Evolutionary conservation across 2,329 filamentous ascomycete species (phyloP), one percentile per base, ranked within the genome.

Genomic region (Zelopaecilomyces penicillatus): DNA sequence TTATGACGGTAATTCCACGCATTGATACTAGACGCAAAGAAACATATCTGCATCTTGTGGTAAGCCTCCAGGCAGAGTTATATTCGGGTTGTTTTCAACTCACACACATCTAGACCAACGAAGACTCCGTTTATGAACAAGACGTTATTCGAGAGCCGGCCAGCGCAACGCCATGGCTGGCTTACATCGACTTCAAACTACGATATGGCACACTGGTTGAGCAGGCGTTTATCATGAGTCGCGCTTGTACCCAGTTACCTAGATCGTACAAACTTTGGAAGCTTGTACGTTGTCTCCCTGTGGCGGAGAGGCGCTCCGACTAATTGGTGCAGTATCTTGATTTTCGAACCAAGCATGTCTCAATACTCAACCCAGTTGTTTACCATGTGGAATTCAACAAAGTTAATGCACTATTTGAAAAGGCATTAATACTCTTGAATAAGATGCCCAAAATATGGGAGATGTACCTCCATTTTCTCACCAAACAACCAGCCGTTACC

Each of bases 361-460:
- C 80, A 49, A 85, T 83, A 60, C 80, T 91, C 54, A 97, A 95
- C 63, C 82, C 91, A 9, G 85, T 87, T 45, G 76, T 82, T 46
- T 88, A 86, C 63, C 80, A 80, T 42, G 70, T 78, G 47, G 90
- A 98, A 60, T 97, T 85, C 66, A 78, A 82, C 60, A 98, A 97
- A 66, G 89, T 97, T 62, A 98, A 98, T 63, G 77, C 87, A 43
- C 79, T 97, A 35, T 98, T 95, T 62, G 93, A 98, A 68, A 80
- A 87, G 55, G 90, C 93, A 4, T 71, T 98, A 42, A 87, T 96
- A 47, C 75, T 98, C 35, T 77, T 98, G 50, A 96, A 98, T 69
- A 98, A 98, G 69, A 98, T 98, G 93, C 93, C 94, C 27, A 80
- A 82, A 54, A 93, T 98, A 61, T 98, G 93, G 94, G 90, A 96